Evolutionary conservation across 331 rosid species (phyloP).

Genomic region (Telfairia occidentalis): DNA sequence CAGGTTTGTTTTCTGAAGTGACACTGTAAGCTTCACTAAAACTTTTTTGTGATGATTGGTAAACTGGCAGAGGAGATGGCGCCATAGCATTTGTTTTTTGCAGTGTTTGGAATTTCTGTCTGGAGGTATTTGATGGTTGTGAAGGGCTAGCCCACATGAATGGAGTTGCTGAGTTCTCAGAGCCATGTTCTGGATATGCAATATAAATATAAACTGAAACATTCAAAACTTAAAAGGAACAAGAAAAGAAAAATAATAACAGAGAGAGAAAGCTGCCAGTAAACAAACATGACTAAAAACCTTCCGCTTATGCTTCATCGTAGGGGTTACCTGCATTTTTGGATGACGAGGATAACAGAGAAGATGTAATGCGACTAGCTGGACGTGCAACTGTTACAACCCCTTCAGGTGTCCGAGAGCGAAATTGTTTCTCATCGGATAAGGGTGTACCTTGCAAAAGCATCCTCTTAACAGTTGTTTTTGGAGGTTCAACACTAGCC

Average conservation of each 20-base stretch:
- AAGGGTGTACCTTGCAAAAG: slow-evolving; percentile 47
- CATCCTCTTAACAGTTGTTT: slow-evolving; percentile 61
- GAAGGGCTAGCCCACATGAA: slow-evolving; percentile 20
- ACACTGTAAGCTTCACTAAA: slow-evolving; percentile 17
- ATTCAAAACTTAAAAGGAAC: slow-evolving; percentile 9
- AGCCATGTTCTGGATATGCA: slow-evolving; percentile 20
- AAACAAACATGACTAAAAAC: slow-evolving; percentile 1
- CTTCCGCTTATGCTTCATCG: neutral
- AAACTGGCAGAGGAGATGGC: slow-evolving; percentile 20
- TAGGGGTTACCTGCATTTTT: slow-evolving; percentile 30
- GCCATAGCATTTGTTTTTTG: slow-evolving; percentile 21
- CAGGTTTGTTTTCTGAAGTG: slow-evolving; percentile 21
- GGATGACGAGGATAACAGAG: slow-evolving; percentile 21
- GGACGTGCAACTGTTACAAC: slow-evolving; percentile 31
- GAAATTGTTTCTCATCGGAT: slow-evolving; percentile 23
- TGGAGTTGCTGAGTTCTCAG: slow-evolving; percentile 29
- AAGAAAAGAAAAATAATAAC: neutral
- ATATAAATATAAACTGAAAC: slow-evolving; percentile 26
- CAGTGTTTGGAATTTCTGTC: slow-evolving; percentile 23
- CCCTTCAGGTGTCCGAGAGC: slow-evolving; percentile 24
- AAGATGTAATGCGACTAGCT: slow-evolving; percentile 23
- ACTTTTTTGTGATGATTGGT: slow-evolving; percentile 23
- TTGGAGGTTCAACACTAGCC: slow-evolving; percentile 70
- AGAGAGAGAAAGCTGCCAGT: neutral
- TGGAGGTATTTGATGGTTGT: slow-evolving; percentile 23